These are phyloP conservation scores for Scedosporium minutisporum DNA, from an alignment of 2,329 filamentous ascomycete species.

Conservation along the genomic window DNA sequence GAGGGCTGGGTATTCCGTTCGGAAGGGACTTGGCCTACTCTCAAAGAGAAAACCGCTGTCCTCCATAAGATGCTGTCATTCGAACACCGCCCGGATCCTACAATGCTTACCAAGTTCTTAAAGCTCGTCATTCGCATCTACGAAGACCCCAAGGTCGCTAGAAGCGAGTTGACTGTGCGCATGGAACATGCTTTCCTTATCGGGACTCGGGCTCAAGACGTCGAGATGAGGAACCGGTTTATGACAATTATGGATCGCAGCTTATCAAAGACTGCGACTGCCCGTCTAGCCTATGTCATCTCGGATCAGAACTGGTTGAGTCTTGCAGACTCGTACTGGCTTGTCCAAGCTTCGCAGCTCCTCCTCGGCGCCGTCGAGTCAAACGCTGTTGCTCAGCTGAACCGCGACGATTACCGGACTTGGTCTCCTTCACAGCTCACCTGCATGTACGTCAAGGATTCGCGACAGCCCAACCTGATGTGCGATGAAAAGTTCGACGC, in stretches of 20 bases:
- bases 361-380: conserved; percentile 86
- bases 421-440: conserved; percentile 67
- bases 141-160: conserved; percentile 89
- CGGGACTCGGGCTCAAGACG: conserved; percentile 82
- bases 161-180: conserved; percentile 89
- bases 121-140: conserved; percentile 97
- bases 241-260: conserved; percentile 94
- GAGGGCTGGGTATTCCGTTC: conserved; percentile 95
- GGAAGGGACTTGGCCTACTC: conserved; percentile 87
- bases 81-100: conserved; percentile 72
- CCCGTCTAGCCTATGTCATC: conserved; percentile 80
- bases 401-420: conserved; percentile 74
- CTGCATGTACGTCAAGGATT: conserved; percentile 62
- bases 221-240: conserved; percentile 94
- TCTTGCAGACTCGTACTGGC: conserved; percentile 89
- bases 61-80: conserved; percentile 99
- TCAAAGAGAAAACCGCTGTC: conserved; percentile 98
- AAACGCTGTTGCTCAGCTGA: conserved; percentile 66
- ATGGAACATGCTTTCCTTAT: conserved; percentile 98
- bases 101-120: conserved; percentile 84
- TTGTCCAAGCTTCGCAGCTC: conserved; percentile 88
- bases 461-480: conserved; percentile 55
- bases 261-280: conserved; percentile 82
- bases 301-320: conserved; percentile 96
- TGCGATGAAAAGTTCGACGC: conserved; percentile 73